A percentile compares a stretch with the other conserved stretches of the same genome.
These are phyloP conservation scores for Exophiala xenobiotica DNA, from an alignment of 2,329 filamentous ascomycete genomes.

Conservation along the genomic window DNA sequence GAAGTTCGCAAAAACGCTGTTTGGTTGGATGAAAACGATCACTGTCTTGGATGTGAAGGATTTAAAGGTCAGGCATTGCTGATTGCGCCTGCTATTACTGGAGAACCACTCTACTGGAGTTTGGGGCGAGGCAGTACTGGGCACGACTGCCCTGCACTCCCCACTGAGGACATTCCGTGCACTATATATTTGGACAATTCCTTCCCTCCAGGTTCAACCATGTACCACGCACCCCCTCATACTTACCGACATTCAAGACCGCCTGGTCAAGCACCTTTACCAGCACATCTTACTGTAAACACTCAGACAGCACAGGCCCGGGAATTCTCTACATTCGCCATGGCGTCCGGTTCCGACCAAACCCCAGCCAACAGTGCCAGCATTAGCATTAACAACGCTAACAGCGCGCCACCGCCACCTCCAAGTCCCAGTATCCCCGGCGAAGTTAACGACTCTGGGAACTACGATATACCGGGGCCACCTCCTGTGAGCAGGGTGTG, in stretches of 20 bases:
- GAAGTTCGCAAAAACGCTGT: too few species aligned
- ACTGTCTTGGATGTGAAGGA: too few species aligned
- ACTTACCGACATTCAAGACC: slow-evolving; percentile 13
- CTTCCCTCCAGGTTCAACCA: neutral
- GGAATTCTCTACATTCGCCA: too few species aligned
- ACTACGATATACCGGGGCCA: slow-evolving; percentile 33
- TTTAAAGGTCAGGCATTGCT: too few species aligned
- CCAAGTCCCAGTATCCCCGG: slow-evolving; percentile 39
- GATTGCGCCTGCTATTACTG: neutral
- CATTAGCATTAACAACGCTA: slow-evolving; percentile 30
- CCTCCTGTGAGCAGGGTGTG: slow-evolving; percentile 42
- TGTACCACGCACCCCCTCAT: slow-evolving; percentile 18
- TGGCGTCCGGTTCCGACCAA: too few species aligned
- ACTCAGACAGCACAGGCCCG: slow-evolving; percentile 11
- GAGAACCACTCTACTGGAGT: neutral
- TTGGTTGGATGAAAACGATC: too few species aligned
- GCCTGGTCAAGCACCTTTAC: slow-evolving; percentile 2
- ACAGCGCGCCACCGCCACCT: slow-evolving; percentile 32
- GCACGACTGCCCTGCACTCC: too few species aligned
- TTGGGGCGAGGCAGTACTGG: too few species aligned
- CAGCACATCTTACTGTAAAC: slow-evolving; percentile 9
- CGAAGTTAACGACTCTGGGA: slow-evolving; percentile 26
- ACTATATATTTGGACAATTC: too few species aligned
- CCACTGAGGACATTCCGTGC: too few species aligned
- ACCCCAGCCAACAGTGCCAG: neutral